Evolutionary conservation across 1,284 basidiomycete species (phyloP), one percentile per base, ranked within the genome.

Genomic region (Dichomitus squalens): DNA sequence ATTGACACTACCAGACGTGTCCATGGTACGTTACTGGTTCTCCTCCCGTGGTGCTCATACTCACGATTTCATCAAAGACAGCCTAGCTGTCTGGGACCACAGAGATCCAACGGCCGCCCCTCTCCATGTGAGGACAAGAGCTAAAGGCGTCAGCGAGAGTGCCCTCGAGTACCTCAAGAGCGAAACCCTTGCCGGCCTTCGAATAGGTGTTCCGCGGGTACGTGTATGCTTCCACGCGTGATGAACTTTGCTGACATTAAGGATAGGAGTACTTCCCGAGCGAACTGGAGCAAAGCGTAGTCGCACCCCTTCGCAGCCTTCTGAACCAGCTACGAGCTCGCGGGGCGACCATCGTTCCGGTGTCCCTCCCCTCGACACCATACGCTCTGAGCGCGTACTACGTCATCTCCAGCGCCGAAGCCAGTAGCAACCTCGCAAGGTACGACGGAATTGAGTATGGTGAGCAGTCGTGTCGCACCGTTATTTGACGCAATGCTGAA

Each of bases 381-480:
- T 90, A 90, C 65, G 92, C 93, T 0, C 78, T 98, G 1, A 93
- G 94, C 52, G 92, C 95, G 4, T 99, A 99, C 78, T 99, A 99
- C 69, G 92, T 98, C 11, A 81, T 98, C 20, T 93, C 96, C 0
- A 92, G 87, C 59, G 95, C 97, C 0, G 97, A 99, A 70, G 96
- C 96, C 0, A 92, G 92, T 63, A 96, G 93, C 63, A 98, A 97
- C 69, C 77, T 99, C 38, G 94, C 92, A 0, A 80, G 95, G 34
- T 99, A 91, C 71, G 94, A 96, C 52, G 96, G 96, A 0, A 82
- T 96, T 11, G 77, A 85, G 62, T 88, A 86, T 65, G 90, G 88
- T 85, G 48, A 49, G 74, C 64, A 7, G 29, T 44, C 35, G 35
- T 50, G 23, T 12, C 55, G 29, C 23, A n/a, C 52, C 9, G 7